Percentiles rank a stretch among this genome's conserved stretches.
Evolutionary conservation across 768 basidiomycete genomes (phyloP).

Genomic region (Asterophora lycoperdoides): DNA sequence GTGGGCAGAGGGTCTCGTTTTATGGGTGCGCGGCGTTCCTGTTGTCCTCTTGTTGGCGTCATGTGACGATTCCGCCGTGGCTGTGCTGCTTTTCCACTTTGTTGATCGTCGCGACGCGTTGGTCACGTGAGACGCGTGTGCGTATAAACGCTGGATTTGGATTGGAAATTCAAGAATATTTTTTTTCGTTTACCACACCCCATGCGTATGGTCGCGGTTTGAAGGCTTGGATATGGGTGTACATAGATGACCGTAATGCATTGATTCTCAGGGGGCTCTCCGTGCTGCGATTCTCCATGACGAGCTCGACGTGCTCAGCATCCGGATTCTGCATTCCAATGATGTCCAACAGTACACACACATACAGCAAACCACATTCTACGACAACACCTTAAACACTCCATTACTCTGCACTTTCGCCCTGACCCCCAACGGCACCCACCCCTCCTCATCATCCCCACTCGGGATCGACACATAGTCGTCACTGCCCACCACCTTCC

Average conservation of each 20-base stretch:
- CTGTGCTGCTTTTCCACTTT: constrained; percentile 38
- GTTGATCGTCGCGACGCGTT: constrained; percentile 30
- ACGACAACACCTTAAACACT: constrained; percentile 44
- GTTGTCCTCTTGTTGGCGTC: constrained; percentile 17
- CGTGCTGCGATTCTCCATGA: too few relatives aligned
- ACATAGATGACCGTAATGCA: too few relatives aligned
- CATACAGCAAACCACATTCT: background rate
- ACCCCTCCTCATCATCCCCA: constrained; percentile 34
- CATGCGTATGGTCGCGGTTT: too few relatives aligned
- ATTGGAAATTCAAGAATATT: too few relatives aligned
- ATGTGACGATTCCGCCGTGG: constrained; percentile 29
- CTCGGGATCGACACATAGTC: constrained; percentile 36
- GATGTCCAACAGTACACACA: background rate
- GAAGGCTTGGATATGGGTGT: too few relatives aligned
- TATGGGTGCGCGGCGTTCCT: too few relatives aligned
- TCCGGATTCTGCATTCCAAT: too few relatives aligned
- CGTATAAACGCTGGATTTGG: constrained; percentile 4
- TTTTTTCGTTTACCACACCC: too few relatives aligned
- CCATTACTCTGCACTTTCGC: constrained; percentile 63
- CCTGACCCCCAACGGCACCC: constrained; percentile 41
- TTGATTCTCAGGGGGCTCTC: too few relatives aligned
- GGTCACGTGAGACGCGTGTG: constrained; percentile 19
- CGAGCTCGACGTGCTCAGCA: too few relatives aligned
- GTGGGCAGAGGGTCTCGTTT: constrained; percentile 22
- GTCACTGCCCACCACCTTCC: constrained; percentile 40